Percentiles rank a stretch among this genome's conserved stretches.
Conservation (phyloP, 805 yeast species). For the Yarrowia divulgata region DNA sequence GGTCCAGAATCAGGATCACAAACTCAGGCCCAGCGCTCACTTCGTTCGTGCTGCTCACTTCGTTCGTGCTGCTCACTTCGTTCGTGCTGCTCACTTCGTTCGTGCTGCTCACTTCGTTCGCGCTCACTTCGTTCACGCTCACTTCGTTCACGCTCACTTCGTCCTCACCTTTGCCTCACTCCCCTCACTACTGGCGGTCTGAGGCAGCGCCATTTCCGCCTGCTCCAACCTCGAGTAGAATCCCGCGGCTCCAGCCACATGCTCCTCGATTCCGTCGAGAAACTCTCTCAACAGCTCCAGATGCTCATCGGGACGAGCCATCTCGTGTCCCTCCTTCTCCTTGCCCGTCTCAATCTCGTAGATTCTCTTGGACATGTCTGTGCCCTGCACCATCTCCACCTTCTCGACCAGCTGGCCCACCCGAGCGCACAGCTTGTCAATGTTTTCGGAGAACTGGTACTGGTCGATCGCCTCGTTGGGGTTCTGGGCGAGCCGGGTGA, state of each 20-base stretch:
- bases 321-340: not conserved
- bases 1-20: no score
- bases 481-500: conserved; percentile 10
- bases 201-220: not conserved
- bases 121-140: not conserved
- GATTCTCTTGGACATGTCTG: not conserved
- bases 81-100: not conserved
- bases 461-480: conserved; percentile 28
- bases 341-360: not conserved
- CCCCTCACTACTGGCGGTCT: conserved; percentile 3
- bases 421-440: conserved; percentile 27
- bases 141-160: not conserved
- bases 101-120: no score
- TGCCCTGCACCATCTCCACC: conserved; percentile 10
- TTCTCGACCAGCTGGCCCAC: conserved; percentile 10
- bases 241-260: conserved; percentile 2
- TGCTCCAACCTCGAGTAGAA: conserved; percentile 6
- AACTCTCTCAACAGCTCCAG: conserved; percentile 5
- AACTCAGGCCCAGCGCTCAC: no score
- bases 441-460: conserved; percentile 36
- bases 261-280: conserved; percentile 3
- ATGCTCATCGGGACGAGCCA: not conserved
- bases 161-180: not conserved
- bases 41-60: no score
- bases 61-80: no score